These are phyloP conservation scores for Alternaria hordeiaustralica DNA, from an alignment of 2,329 filamentous ascomycete species.

Conservation along the genomic window DNA sequence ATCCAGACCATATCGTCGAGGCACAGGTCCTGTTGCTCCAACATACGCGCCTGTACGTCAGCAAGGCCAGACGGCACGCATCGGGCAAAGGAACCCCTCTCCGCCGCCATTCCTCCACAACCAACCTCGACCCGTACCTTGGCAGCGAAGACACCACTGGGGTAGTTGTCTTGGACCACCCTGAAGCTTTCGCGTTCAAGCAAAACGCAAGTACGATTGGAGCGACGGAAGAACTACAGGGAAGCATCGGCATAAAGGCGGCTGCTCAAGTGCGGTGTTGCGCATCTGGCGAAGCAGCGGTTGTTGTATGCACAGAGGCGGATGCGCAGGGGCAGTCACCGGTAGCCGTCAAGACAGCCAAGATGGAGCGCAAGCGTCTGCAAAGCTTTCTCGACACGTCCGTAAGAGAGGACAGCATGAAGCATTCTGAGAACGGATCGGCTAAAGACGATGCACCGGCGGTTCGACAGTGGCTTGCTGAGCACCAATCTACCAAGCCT, in stretches of 20 bases:
- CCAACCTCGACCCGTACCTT: constrained; percentile 31
- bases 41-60: constrained; percentile 52
- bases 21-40: constrained; percentile 60
- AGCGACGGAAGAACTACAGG: constrained; percentile 45
- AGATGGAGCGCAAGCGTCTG: constrained; percentile 52
- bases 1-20: constrained; percentile 61
- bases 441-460: constrained; percentile 26
- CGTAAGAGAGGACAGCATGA: constrained; percentile 18
- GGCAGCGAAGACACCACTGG: constrained; percentile 49
- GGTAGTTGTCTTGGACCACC: constrained; percentile 56
- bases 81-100: constrained; percentile 31
- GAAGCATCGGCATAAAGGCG: constrained; percentile 39
- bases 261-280: constrained; percentile 46
- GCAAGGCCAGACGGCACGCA: constrained; percentile 22
- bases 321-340: constrained; percentile 17
- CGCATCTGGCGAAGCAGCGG: constrained; percentile 40
- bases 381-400: constrained; percentile 48
- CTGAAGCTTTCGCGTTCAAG: constrained; percentile 54
- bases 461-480: constrained; percentile 53
- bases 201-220: constrained; percentile 55
- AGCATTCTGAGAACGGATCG: constrained; percentile 5
- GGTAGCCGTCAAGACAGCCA: constrained; percentile 36
- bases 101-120: constrained; percentile 34
- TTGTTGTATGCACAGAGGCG: constrained; percentile 31
- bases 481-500: constrained; percentile 54